A percentile compares a stretch with the other conserved stretches of the same genome.
Evolutionary conservation across 1,284 basidiomycete species (phyloP).

Genomic region (Cutaneotrichosporon spelunceum): DNA sequence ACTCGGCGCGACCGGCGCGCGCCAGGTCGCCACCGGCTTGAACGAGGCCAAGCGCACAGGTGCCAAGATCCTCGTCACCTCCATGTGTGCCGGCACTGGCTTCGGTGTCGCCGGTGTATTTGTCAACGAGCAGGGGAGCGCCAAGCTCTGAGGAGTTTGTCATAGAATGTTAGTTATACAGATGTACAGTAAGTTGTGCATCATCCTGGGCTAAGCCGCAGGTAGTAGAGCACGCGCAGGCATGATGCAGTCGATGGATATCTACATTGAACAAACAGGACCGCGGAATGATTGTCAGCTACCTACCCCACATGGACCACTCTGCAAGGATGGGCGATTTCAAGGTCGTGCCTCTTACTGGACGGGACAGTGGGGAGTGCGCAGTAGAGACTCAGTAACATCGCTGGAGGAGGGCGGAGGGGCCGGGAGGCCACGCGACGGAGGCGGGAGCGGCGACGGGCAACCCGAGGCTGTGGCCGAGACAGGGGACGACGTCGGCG

Average conservation of each 20-base stretch:
- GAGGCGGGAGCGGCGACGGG: too few species aligned
- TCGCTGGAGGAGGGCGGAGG: too few species aligned
- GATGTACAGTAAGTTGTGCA: constrained; percentile 1
- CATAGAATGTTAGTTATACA: neutral
- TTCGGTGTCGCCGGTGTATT: constrained; percentile 23
- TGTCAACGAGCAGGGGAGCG: constrained; percentile 13
- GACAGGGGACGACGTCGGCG: too few species aligned
- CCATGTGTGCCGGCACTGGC: constrained; percentile 90
- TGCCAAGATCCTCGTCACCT: constrained; percentile 77
- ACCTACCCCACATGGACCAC: too few species aligned
- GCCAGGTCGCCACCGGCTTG: constrained; percentile 79
- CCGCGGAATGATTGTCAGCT: too few species aligned
- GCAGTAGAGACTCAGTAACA: too few species aligned
- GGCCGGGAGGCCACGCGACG: too few species aligned
- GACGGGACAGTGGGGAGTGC: too few species aligned
- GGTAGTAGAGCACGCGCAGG: neutral
- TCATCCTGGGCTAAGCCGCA: neutral
- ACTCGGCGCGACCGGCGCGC: constrained; percentile 67
- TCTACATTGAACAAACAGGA: neutral
- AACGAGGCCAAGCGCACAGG: constrained; percentile 69
- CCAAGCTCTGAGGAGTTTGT: constrained; percentile 11
- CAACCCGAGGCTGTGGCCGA: too few species aligned
- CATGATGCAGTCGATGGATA: neutral
- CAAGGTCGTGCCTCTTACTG: too few species aligned
- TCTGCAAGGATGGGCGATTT: too few species aligned